Evolutionary conservation across 306 rosid species (phyloP), one percentile per base, ranked within the genome.

Genomic region (Dryas octopetala): DNA sequence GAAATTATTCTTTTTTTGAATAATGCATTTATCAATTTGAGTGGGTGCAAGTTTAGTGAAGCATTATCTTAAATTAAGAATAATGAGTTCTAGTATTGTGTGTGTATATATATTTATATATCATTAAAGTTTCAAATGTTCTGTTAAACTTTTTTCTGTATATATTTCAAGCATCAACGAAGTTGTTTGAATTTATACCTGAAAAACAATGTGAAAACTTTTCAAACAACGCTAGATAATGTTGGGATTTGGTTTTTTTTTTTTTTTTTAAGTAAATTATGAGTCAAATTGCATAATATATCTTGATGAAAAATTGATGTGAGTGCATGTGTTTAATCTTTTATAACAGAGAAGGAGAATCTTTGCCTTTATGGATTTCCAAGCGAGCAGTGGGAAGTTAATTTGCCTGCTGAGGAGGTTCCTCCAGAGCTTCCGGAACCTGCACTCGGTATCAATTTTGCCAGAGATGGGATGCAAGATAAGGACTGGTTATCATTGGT

Each of bases 291-390:
- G n/a, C 6, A 4, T 51, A n/a, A 41, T 23, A 3, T 54, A 6
- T 11, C 13, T 50, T 68, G 62, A 13, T 70, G 51, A 40, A 54
- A n/a, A 17, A 16, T n/a, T 3, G 11, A 64, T 19, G 16, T 16
- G 38, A 53, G 16, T 17, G 12, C 41, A 70, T 6, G 16, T 53
- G 40, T 54, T 69, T 52, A 53, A 43, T 62, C 50, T 70, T 68
- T 75, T 55, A 66, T 76, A 9, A 40, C 87, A 90, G 96, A 80
- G 76, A 90, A 90, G 84, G 87, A 90, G 67, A 88, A 90, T 51
- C 93, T 90, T 70, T 88, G 93, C 83, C 96, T 90, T 19, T 90
- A 88, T 85, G 96, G 96, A 74, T 86, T 77, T 81, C 96, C 96
- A n/a, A 74, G 74, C 50, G 90, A 85, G 79, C 86, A 78, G 49